A percentile compares a stretch with the other conserved stretches of the same genome.
Conservation (phyloP, 2,329 filamentous ascomycete species). For the Berkeleyomyces basicola region DNA sequence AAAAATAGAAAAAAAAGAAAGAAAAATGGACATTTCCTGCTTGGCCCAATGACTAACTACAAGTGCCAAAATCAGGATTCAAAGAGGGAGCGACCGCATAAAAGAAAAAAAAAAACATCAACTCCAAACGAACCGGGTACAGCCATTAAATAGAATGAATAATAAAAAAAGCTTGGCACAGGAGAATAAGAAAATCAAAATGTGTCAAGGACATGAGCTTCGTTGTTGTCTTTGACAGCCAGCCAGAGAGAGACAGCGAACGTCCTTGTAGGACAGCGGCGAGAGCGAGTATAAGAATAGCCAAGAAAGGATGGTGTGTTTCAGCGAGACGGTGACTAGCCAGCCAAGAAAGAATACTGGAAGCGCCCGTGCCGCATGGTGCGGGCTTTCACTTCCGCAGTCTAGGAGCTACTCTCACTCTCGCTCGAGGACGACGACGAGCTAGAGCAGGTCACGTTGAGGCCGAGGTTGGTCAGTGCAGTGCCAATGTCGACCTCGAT, state of each 20-base stretch:
- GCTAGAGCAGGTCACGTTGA: constrained; percentile 16
- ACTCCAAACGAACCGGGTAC: neutral
- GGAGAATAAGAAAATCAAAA: neutral
- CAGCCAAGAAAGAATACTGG: neutral
- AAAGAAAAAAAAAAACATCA: neutral
- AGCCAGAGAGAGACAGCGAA: neutral
- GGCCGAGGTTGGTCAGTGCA: constrained; percentile 24
- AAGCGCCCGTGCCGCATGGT: too few relatives aligned
- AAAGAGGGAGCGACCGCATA: neutral
- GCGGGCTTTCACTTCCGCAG: too few relatives aligned
- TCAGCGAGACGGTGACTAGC: neutral
- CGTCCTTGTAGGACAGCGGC: neutral
- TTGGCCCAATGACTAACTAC: neutral
- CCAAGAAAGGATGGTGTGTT: neutral
- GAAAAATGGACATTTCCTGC: neutral
- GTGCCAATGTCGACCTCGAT: constrained; percentile 34
- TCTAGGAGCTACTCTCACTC: neutral
- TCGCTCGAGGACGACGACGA: neutral
- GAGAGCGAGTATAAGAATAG: neutral
- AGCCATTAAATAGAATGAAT: neutral
- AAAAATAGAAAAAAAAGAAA: neutral
- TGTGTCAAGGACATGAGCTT: neutral
- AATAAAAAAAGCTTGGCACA: neutral
- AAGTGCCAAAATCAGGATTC: neutral
- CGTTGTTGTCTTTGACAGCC: neutral